A percentile compares a stretch with the other conserved stretches of the same genome.
Evolutionary conservation across 2,329 filamentous ascomycete genomes (phyloP).

Genomic region (Cucurbitaria berberidis): DNA sequence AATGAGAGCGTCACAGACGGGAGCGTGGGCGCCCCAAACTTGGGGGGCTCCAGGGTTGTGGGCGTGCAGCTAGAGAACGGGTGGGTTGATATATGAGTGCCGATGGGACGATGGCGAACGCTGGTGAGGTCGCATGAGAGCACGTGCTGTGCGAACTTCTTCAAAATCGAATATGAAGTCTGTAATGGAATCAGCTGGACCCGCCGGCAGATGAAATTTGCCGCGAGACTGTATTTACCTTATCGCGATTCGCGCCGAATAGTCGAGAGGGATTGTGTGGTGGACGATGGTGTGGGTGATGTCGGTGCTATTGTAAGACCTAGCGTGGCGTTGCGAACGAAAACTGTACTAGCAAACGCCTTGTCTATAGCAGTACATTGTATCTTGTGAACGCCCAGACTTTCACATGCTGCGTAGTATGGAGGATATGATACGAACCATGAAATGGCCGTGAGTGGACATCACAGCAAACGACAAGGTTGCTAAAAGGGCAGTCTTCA

Average conservation of each 20-base stretch:
- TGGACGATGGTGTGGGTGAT: background rate
- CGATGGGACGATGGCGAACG: background rate
- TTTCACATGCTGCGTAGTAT: background rate
- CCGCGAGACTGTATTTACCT: background rate
- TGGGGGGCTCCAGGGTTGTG: slow-evolving; percentile 16
- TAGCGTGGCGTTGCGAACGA: background rate
- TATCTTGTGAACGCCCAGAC: background rate
- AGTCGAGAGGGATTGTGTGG: background rate
- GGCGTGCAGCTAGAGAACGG: slow-evolving; percentile 16
- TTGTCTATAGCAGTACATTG: background rate
- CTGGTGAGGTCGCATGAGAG: slow-evolving; percentile 13
- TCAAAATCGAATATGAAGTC: background rate
- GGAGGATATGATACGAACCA: background rate
- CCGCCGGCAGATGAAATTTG: background rate
- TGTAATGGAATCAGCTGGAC: background rate
- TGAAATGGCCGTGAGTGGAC: no score
- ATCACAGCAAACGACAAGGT: background rate
- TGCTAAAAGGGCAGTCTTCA: background rate
- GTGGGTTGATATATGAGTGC: slow-evolving; percentile 10
- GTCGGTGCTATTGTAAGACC: background rate
- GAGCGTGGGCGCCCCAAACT: slow-evolving; percentile 31
- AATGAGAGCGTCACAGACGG: slow-evolving; percentile 32
- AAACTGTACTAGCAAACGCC: background rate
- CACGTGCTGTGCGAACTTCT: slow-evolving; percentile 18
- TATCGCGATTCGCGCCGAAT: background rate